A percentile compares a stretch with the other conserved stretches of the same genome.
These are phyloP conservation scores for Exobasidium rhododendri DNA, from an alignment of 1,284 basidiomycete genomes.

Conservation along the genomic window DNA sequence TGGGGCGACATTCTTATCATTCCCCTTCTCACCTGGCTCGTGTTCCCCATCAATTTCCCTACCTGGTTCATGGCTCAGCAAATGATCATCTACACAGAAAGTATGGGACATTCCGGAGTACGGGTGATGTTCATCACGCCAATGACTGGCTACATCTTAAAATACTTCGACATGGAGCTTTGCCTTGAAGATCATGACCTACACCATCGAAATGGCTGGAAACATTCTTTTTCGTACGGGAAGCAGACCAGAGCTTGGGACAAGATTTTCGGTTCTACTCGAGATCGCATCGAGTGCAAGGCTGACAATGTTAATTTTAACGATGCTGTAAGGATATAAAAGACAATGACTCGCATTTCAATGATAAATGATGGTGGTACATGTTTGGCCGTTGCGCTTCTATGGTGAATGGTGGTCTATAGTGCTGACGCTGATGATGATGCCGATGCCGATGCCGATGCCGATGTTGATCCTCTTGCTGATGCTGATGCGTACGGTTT, in stretches of 20 bases:
- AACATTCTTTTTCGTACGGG: constrained; percentile 40
- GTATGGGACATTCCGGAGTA: constrained; percentile 44
- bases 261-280: constrained; percentile 42
- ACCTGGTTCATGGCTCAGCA: constrained; percentile 28
- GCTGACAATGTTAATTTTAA: neutral
- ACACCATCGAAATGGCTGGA: constrained; percentile 52
- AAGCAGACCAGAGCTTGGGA: constrained; percentile 52
- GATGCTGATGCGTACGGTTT: no score
- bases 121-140: constrained; percentile 40
- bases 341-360: neutral
- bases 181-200: constrained; percentile 52
- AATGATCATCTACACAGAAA: constrained; percentile 39
- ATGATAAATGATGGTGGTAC: neutral
- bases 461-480: neutral
- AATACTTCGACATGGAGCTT: constrained; percentile 36
- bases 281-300: constrained; percentile 36
- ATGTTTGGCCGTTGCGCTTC: neutral
- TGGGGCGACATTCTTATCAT: constrained; percentile 39
- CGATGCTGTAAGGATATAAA: neutral
- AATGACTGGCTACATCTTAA: constrained; percentile 27
- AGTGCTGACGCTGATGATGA: neutral
- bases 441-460: constrained; percentile 1
- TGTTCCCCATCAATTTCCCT: constrained; percentile 29
- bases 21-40: constrained; percentile 34
- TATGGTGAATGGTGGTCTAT: neutral